These are phyloP conservation scores for Cryptococcus jaspeensis DNA, from an alignment of 1,284 basidiomycete species.

Conservation along the genomic window DNA sequence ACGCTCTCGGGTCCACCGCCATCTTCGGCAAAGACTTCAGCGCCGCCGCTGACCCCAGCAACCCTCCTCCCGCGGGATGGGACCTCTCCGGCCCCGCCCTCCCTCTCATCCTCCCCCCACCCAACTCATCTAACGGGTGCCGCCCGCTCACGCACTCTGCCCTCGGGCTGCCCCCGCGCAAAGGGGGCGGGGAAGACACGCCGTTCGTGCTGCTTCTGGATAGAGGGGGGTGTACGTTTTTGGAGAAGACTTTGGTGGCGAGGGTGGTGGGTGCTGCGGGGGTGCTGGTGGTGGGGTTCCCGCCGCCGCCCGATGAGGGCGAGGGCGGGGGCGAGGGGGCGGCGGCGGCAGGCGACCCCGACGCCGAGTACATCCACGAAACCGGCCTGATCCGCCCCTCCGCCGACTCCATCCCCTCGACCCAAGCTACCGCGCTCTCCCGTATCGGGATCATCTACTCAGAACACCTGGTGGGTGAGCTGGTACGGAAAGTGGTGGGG, in stretches of 20 bases:
- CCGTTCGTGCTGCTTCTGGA: conserved; percentile 32
- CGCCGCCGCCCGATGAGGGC: conserved; percentile 3
- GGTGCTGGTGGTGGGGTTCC: conserved; percentile 66
- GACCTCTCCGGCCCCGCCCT: conserved; percentile 9
- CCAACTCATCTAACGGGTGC: background rate
- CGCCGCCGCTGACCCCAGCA: background rate
- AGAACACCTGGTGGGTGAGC: conserved; percentile 23
- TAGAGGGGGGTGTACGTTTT: conserved; percentile 75
- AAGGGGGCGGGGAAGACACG: background rate
- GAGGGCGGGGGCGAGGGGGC: background rate
- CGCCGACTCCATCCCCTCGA: conserved; percentile 14
- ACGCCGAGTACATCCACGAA: background rate
- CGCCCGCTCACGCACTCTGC: background rate
- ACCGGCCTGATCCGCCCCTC: conserved; percentile 38
- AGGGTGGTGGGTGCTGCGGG: conserved; percentile 67
- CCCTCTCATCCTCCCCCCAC: conserved; percentile 15
- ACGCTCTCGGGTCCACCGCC: conserved; percentile 63
- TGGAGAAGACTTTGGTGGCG: conserved; percentile 71
- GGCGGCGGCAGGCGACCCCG: background rate
- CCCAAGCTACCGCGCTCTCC: conserved; percentile 8
- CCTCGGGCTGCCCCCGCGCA: too few relatives aligned
- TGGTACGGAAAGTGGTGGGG: conserved; percentile 20
- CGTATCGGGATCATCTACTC: conserved; percentile 34
- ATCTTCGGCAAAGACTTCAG: conserved; percentile 60
- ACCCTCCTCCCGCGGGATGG: background rate